These are phyloP conservation scores for Royoungia palumana DNA, from an alignment of 768 basidiomycete genomes.

Conservation along the genomic window DNA sequence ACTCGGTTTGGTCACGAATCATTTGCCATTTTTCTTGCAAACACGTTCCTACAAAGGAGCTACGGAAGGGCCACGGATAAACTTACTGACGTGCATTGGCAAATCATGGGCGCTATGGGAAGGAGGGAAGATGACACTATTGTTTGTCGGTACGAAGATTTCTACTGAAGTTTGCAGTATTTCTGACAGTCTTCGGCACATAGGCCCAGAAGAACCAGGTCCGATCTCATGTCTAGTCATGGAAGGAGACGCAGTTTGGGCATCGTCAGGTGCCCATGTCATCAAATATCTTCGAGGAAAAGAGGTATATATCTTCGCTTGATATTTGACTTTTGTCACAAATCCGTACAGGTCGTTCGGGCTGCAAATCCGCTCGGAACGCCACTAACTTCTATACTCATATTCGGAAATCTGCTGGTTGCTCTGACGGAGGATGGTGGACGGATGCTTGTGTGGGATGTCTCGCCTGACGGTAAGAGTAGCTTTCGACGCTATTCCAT, in stretches of 20 bases:
- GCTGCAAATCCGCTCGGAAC: conserved; percentile 63
- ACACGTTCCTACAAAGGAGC: conserved; percentile 81
- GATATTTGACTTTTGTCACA: conserved; percentile 2
- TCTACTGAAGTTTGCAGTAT: background rate
- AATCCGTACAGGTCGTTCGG: conserved; percentile 42
- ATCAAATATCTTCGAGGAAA: conserved; percentile 87
- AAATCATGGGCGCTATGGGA: conserved; percentile 96
- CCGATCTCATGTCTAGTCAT: conserved; percentile 74
- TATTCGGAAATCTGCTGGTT: conserved; percentile 81
- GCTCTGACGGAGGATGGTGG: conserved; percentile 76
- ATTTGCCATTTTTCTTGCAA: conserved; percentile 86
- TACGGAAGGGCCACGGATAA: conserved; percentile 76
- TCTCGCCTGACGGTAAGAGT: conserved; percentile 52
- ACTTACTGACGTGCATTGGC: conserved; percentile 85
- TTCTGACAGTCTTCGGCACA: conserved; percentile 2
- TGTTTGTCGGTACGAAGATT: conserved; percentile 80
- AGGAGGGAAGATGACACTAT: conserved; percentile 84
- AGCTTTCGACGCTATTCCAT: background rate
- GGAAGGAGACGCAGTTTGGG: conserved; percentile 87
- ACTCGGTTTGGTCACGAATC: conserved; percentile 90
- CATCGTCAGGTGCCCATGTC: conserved; percentile 60
- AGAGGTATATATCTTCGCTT: conserved; percentile 49
- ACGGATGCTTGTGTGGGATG: conserved; percentile 77
- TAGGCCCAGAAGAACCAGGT: conserved; percentile 80
- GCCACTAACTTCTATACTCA: conserved; percentile 57